Evolutionary conservation across 2,329 filamentous ascomycete species (phyloP).

Genomic region (Paracamarosporium sp.): DNA sequence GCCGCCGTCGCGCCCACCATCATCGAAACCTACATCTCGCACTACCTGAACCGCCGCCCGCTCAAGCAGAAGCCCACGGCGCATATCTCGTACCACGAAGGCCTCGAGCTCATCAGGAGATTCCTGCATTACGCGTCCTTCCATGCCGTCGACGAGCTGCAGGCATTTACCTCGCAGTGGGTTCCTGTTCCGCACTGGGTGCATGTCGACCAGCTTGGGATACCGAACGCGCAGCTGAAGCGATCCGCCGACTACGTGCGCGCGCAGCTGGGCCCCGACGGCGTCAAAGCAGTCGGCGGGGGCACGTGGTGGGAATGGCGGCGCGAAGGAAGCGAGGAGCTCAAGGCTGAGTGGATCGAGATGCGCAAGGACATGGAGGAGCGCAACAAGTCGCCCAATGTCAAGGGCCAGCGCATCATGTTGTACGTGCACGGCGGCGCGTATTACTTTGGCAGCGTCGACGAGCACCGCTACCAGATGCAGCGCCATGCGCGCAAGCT

Average conservation of each 20-base stretch:
- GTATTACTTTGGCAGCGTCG: conserved; percentile 94
- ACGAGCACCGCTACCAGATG: conserved; percentile 98
- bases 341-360: conserved; percentile 94
- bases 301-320: conserved; percentile 78
- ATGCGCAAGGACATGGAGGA: conserved; percentile 84
- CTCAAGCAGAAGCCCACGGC: conserved; percentile 81
- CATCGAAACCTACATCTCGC: conserved; percentile 83
- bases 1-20: conserved; percentile 88
- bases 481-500: conserved; percentile 94
- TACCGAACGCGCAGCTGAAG: conserved; percentile 70
- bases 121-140: conserved; percentile 87
- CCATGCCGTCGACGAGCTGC: conserved; percentile 91
- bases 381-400: conserved; percentile 66
- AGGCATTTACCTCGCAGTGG: conserved; percentile 90
- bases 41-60: conserved; percentile 85
- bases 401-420: conserved; percentile 76
- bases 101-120: conserved; percentile 82
- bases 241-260: conserved; percentile 69
- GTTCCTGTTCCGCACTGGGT: conserved; percentile 91
- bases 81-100: conserved; percentile 93
- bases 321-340: conserved; percentile 60
- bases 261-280: conserved; percentile 77
- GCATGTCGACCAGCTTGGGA: conserved; percentile 71
- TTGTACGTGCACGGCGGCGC: conserved; percentile 93
- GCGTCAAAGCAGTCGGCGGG: conserved; percentile 82